phyloP scores from a whole-genome alignment of 176 grass and related monocot species.

The Oryza nivara region DNA sequence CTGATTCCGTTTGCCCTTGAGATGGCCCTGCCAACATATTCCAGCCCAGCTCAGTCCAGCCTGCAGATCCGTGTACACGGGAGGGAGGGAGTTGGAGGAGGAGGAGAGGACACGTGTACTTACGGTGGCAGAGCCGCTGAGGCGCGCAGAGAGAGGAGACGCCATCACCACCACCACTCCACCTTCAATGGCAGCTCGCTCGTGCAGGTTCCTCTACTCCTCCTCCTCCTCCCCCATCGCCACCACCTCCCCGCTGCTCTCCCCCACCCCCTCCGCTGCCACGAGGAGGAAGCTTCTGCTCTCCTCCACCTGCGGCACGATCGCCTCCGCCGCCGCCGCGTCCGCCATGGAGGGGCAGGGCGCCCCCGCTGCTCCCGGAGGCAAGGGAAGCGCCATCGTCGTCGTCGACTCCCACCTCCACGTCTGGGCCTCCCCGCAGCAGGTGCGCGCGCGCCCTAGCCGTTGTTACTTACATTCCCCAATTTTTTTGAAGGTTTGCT shows the following conservation, averaged over 20 bases:
- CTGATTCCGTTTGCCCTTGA: too few species aligned
- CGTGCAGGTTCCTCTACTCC: constrained; percentile 29
- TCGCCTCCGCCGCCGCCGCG: not conserved
- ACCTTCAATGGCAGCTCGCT: constrained; percentile 18
- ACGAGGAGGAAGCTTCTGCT: constrained; percentile 32
- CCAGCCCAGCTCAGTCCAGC: too few species aligned
- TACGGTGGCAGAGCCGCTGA: too few species aligned
- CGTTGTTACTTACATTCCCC: too few species aligned
- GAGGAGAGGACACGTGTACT: too few species aligned
- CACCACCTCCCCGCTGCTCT: not conserved
- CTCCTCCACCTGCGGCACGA: constrained; percentile 24
- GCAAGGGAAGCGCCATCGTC: constrained; percentile 34
- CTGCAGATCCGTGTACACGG: too few species aligned
- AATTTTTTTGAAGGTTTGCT: too few species aligned
- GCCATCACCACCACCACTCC: not conserved
- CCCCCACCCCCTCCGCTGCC: not conserved
- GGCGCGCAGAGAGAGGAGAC: too few species aligned
- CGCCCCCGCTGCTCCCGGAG: constrained; percentile 16
- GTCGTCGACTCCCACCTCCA: constrained; percentile 88
- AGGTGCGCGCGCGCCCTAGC: constrained; percentile 12
- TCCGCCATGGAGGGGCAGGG: constrained; percentile 35
- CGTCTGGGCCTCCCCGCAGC: constrained; percentile 76
- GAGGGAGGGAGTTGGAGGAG: too few species aligned
- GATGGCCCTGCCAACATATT: too few species aligned
- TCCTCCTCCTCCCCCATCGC: not conserved